A percentile compares a stretch with the other conserved stretches of the same genome.
Conservation (phyloP, 2,329 filamentous ascomycete genomes). For the Sordariomycetes sp. region DNA sequence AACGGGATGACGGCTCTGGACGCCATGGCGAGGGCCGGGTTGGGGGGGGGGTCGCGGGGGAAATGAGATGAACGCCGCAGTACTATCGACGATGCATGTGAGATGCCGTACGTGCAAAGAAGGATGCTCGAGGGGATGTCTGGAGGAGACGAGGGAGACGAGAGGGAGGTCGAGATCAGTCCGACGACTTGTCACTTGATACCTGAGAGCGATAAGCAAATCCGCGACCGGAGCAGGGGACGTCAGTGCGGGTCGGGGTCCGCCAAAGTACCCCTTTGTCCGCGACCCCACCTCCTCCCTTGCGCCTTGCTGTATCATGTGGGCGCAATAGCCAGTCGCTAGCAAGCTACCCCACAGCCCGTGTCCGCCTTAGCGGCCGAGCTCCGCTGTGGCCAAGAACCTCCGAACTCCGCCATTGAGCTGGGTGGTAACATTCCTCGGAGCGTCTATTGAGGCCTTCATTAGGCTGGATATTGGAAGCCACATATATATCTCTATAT, state of each 20-base stretch:
- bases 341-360: not conserved
- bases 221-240: not conserved
- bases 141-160: not conserved
- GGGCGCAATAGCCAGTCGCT: not conserved
- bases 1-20: slow-evolving; percentile 62
- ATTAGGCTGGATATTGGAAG: not conserved
- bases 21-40: slow-evolving; percentile 41
- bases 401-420: not conserved
- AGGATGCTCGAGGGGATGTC: not conserved
- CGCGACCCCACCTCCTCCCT: not conserved
- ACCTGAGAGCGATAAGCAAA: not conserved
- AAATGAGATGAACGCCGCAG: not conserved
- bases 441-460: not conserved
- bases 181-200: not conserved
- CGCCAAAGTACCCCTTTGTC: not conserved
- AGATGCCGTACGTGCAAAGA: not conserved
- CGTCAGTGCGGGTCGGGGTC: not conserved
- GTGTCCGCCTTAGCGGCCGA: not conserved
- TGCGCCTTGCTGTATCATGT: not conserved
- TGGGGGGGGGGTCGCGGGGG: not conserved
- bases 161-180: not conserved
- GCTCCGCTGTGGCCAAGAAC: not conserved
- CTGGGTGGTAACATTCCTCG: not conserved
- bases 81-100: not conserved
- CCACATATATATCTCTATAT: not conserved